These are phyloP conservation scores for Wickerhamiella sergipiensis DNA, from an alignment of 805 yeast genomes.

Conservation along the genomic window DNA sequence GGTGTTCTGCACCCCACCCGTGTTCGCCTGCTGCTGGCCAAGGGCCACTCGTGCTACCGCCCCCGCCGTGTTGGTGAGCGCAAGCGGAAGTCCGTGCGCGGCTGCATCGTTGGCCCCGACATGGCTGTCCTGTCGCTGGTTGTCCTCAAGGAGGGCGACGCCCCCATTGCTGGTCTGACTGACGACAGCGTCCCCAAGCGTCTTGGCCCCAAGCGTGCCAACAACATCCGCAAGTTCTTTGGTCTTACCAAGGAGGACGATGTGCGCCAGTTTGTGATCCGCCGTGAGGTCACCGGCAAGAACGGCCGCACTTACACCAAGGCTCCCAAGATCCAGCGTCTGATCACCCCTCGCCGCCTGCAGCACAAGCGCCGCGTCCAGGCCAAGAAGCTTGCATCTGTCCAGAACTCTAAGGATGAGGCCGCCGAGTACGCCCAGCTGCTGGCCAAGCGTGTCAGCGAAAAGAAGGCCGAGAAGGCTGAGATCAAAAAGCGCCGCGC, in stretches of 20 bases:
- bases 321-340: constrained; percentile 99
- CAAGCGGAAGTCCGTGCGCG: constrained; percentile 99
- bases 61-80: constrained; percentile 99
- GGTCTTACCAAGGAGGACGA: constrained; percentile 93
- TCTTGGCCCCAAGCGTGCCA: constrained; percentile 99
- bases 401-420: constrained; percentile 98
- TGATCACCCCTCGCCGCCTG: constrained; percentile 96
- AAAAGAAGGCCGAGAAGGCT: constrained; percentile 96
- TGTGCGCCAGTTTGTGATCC: constrained; percentile 82
- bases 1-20: constrained; percentile 99
- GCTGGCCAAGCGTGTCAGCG: constrained; percentile 95
- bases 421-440: constrained; percentile 99
- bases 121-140: constrained; percentile 89
- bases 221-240: constrained; percentile 99
- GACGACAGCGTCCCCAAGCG: constrained; percentile 93
- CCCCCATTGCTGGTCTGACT: constrained; percentile 91
- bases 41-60: constrained; percentile 98
- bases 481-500: constrained; percentile 99
- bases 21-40: constrained; percentile 86
- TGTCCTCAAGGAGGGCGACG: constrained; percentile 94
- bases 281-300: constrained; percentile 90
- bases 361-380: constrained; percentile 98
- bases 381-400: constrained; percentile 88
- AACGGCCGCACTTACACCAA: constrained; percentile 98
- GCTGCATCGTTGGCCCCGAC: constrained; percentile 96